Percentiles rank a stretch among this genome's conserved stretches.
Conservation (phyloP, 805 yeast genomes). For the Pachysolen tannophilus region DNA sequence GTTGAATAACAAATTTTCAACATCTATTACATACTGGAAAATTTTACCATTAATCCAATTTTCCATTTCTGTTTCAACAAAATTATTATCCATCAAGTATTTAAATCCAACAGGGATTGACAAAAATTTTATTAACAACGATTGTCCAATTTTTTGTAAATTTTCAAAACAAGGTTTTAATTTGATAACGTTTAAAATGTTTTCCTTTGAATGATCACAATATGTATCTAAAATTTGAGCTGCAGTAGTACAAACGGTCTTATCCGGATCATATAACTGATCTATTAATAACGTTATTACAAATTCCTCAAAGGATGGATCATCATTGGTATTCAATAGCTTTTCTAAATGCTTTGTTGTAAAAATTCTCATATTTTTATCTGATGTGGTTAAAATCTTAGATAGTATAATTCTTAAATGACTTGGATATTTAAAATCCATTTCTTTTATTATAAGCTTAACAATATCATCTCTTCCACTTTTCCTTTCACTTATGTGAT, state of each 20-base stretch:
- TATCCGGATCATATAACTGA: slow-evolving; percentile 61
- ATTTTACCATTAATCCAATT: slow-evolving; percentile 51
- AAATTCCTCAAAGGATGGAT: slow-evolving; percentile 30
- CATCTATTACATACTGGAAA: slow-evolving; percentile 35
- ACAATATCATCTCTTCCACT: slow-evolving; percentile 50
- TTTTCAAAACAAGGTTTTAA: slow-evolving; percentile 45
- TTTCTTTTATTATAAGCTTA: slow-evolving; percentile 45
- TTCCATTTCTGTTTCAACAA: slow-evolving; percentile 57
- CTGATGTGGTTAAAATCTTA: slow-evolving; percentile 54
- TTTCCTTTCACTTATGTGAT: slow-evolving; percentile 54
- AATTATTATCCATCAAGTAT: slow-evolving; percentile 50
- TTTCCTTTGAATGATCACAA: slow-evolving; percentile 37
- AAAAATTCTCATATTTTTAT: slow-evolving; percentile 40
- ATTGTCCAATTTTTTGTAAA: slow-evolving; percentile 24
- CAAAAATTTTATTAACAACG: slow-evolving; percentile 55
- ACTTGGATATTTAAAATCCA: slow-evolving; percentile 52
- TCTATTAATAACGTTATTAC: slow-evolving; percentile 49
- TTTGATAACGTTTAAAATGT: slow-evolving; percentile 41
- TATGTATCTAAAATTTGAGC: slow-evolving; percentile 45
- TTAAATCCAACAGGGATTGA: slow-evolving; percentile 64
- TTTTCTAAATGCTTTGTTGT: slow-evolving; percentile 48
- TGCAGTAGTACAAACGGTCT: slow-evolving; percentile 47
- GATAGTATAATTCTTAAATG: slow-evolving; percentile 62
- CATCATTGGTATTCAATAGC: slow-evolving; percentile 23
- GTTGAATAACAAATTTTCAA: slow-evolving; percentile 31